Percentiles rank a stretch among this genome's conserved stretches.
phyloP scores from a whole-genome alignment of 2,329 filamentous ascomycete species.

The Colletotrichum liaoningense region DNA sequence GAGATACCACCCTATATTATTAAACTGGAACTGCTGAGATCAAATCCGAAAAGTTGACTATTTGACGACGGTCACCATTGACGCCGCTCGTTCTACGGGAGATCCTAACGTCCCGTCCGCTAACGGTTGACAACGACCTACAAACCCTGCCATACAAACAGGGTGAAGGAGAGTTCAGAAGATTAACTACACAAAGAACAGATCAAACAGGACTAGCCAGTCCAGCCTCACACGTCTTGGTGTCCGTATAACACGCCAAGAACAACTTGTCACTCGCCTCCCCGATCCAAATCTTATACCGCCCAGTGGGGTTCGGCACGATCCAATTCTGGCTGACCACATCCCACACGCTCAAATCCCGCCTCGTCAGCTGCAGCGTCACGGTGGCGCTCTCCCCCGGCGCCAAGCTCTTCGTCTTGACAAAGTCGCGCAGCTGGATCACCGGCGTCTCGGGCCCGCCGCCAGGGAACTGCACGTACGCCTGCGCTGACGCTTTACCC shows the following conservation, averaged over 20 bases:
- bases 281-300: slow-evolving; percentile 53
- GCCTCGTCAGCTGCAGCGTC: slow-evolving; percentile 69
- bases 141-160: not conserved
- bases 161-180: not conserved
- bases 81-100: not conserved
- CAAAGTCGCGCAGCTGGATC: slow-evolving; percentile 77
- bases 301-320: slow-evolving; percentile 50
- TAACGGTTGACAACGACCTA: not conserved
- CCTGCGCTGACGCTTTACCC: slow-evolving; percentile 60
- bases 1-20: not conserved
- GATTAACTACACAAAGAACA: too few species aligned
- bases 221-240: slow-evolving; percentile 21
- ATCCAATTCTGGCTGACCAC: slow-evolving; percentile 76
- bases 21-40: not conserved
- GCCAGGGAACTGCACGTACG: slow-evolving; percentile 57
- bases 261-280: slow-evolving; percentile 47
- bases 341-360: slow-evolving; percentile 82
- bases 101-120: not conserved
- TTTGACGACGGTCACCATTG: not conserved
- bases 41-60: not conserved
- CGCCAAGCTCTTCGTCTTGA: slow-evolving; percentile 69
- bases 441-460: slow-evolving; percentile 70
- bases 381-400: slow-evolving; percentile 65
- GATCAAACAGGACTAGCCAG: slow-evolving; percentile 30
- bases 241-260: slow-evolving; percentile 36